A percentile compares a stretch with the other conserved stretches of the same genome.
These are phyloP conservation scores for Talaromyces sp. DNA, from an alignment of 2,329 filamentous ascomycete species.

Conservation along the genomic window DNA sequence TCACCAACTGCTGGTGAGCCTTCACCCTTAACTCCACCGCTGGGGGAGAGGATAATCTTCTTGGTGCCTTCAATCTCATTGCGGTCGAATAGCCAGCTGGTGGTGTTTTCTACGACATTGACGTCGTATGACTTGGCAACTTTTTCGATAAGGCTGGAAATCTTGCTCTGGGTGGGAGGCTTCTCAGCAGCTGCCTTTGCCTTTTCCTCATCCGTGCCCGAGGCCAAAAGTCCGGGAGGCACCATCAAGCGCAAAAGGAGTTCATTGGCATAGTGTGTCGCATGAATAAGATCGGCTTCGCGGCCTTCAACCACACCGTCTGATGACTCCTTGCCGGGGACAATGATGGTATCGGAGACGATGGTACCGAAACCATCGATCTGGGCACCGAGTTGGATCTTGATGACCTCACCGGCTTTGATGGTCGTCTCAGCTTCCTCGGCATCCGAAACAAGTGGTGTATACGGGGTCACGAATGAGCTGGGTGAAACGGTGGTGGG, in stretches of 20 bases:
- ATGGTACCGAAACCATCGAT: constrained; percentile 97
- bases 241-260: constrained; percentile 86
- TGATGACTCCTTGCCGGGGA: constrained; percentile 60
- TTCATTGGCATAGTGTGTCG: constrained; percentile 94
- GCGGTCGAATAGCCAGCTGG: constrained; percentile 91
- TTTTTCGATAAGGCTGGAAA: constrained; percentile 85
- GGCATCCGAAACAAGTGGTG: constrained; percentile 80
- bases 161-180: constrained; percentile 78
- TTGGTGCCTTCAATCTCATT: constrained; percentile 98
- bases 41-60: constrained; percentile 87
- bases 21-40: constrained; percentile 85
- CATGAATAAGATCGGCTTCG: constrained; percentile 80
- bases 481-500: constrained; percentile 93
- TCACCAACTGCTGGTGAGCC: constrained; percentile 84
- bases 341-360: constrained; percentile 86
- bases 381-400: constrained; percentile 98
- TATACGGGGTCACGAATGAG: constrained; percentile 95
- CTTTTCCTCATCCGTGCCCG: constrained; percentile 90
- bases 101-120: constrained; percentile 95
- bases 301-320: constrained; percentile 68
- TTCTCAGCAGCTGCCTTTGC: constrained; percentile 82
- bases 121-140: constrained; percentile 86
- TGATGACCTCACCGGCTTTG: constrained; percentile 82
- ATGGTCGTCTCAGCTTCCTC: constrained; percentile 77
- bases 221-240: constrained; percentile 78